Percentiles rank a stretch among this genome's conserved stretches.
phyloP scores from a whole-genome alignment of 192 early-diverging fungal genomes.

The Umbelopsis vinacea region DNA sequence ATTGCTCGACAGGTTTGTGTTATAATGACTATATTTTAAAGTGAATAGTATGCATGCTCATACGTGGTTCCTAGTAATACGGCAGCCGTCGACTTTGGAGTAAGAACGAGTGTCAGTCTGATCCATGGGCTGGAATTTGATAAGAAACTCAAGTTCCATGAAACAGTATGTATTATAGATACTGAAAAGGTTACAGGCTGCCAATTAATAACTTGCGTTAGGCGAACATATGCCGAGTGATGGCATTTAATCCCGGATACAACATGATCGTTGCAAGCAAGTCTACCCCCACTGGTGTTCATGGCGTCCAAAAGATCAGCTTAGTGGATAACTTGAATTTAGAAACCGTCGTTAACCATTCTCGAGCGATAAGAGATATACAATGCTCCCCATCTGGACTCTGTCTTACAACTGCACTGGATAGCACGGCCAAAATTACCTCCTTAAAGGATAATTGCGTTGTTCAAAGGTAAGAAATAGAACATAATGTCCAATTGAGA shows the following conservation, averaged over 20 bases:
- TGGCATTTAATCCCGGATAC: constrained; percentile 10
- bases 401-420: constrained; percentile 23
- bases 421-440: constrained; percentile 28
- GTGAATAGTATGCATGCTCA: not conserved
- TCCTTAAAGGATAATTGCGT: constrained; percentile 28
- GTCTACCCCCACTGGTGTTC: not conserved
- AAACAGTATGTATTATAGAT: not conserved
- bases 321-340: constrained; percentile 6
- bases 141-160: not conserved
- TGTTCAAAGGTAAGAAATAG: constrained; percentile 21
- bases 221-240: constrained; percentile 8
- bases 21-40: not conserved
- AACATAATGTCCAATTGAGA: not conserved
- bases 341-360: constrained; percentile 27
- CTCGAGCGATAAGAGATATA: constrained; percentile 25
- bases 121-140: not conserved
- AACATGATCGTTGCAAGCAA: constrained; percentile 10
- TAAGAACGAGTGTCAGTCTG: not conserved
- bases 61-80: not conserved
- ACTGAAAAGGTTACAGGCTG: not conserved
- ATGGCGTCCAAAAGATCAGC: constrained; percentile 27
- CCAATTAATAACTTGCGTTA: not conserved
- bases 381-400: constrained; percentile 4
- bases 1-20: not conserved
- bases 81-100: not conserved